Conservation (phyloP, 352 stramenopile genomes). For the Pythium coloratum region DNA sequence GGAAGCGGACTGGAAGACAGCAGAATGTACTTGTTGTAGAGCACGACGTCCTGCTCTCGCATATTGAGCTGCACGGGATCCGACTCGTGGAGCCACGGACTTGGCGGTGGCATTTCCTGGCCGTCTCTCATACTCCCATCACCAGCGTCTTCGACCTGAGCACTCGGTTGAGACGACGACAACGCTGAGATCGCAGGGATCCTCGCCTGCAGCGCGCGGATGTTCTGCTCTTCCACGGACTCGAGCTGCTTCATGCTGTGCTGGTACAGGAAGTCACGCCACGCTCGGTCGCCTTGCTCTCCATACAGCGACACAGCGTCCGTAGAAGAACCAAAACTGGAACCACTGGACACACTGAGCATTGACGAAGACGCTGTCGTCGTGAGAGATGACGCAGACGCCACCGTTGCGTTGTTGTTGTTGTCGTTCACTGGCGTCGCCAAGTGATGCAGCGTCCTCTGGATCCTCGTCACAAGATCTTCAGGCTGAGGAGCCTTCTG, state of each 20-base stretch:
- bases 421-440: constrained; percentile 4
- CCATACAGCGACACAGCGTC: constrained; percentile 5
- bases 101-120: constrained; percentile 3
- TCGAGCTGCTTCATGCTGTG: constrained; percentile 28
- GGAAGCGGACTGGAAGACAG: neutral
- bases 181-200: constrained; percentile 28
- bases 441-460: constrained; percentile 23
- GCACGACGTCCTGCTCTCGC: constrained; percentile 34
- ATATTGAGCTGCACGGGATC: constrained; percentile 34
- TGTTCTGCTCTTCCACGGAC: constrained; percentile 23
- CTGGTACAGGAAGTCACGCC: constrained; percentile 35
- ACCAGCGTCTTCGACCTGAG: neutral
- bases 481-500: neutral
- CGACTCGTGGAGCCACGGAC: constrained; percentile 36
- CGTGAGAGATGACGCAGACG: constrained; percentile 1
- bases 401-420: neutral
- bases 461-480: constrained; percentile 20
- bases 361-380: neutral
- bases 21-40: constrained; percentile 45
- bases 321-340: constrained; percentile 4
- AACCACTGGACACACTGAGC: neutral
- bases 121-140: constrained; percentile 18
- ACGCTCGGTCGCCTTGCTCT: constrained; percentile 1
- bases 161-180: constrained; percentile 1
- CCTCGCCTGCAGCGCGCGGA: constrained; percentile 26